These are phyloP conservation scores for Colletotrichum sp. DNA, from an alignment of 2,329 filamentous ascomycete species.

Conservation along the genomic window DNA sequence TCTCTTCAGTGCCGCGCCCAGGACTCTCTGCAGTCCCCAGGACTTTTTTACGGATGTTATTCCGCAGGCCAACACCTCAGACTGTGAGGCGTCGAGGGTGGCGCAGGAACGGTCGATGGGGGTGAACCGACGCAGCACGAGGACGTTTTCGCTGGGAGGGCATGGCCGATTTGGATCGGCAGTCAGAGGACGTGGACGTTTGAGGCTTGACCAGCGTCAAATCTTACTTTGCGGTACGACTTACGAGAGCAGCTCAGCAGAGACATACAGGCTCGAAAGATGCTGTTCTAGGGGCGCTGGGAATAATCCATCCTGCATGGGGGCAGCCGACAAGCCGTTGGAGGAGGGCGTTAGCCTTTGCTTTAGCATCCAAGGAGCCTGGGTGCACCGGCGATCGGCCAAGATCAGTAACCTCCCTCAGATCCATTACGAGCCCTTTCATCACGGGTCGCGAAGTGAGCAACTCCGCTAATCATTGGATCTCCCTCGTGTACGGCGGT, in stretches of 20 bases:
- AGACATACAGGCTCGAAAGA: neutral
- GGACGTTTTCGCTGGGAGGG: neutral
- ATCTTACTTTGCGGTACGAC: neutral
- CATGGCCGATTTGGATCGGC: conserved; percentile 11
- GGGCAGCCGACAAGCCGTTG: neutral
- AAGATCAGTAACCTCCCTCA: neutral
- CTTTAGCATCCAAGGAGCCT: neutral
- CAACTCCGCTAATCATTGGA: neutral
- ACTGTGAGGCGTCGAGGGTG: neutral
- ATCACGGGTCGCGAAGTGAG: neutral
- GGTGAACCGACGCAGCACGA: neutral
- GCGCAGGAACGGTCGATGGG: neutral
- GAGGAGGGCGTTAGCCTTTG: neutral
- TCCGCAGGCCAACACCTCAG: neutral
- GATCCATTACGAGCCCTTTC: neutral
- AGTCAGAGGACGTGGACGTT: neutral
- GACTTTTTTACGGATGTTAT: neutral
- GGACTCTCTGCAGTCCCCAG: neutral
- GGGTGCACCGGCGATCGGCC: neutral
- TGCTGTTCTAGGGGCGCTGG: neutral
- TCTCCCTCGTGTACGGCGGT: neutral
- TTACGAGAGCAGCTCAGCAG: neutral
- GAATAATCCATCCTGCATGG: neutral
- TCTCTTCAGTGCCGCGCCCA: neutral
- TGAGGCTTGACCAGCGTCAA: neutral